Percentiles rank a stretch among this genome's conserved stretches.
phyloP scores from a whole-genome alignment of 139 green algal genomes.

The Micromonas pusilla region DNA sequence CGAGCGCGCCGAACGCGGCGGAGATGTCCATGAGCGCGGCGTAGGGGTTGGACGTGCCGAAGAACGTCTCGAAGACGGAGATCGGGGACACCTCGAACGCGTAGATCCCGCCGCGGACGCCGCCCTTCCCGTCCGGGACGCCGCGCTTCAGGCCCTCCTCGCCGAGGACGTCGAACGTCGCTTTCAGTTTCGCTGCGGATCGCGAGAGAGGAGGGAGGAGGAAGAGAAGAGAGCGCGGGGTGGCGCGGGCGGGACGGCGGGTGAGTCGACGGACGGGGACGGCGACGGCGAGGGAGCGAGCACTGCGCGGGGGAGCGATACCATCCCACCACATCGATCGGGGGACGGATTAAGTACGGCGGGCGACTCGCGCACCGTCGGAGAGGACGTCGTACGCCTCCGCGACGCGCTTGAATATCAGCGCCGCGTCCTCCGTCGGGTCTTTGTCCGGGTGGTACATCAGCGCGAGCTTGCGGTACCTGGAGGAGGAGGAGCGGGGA shows the following conservation, averaged over 20 bases:
- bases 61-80: conserved; percentile 57
- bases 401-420: conserved; percentile 51
- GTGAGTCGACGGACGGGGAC: too few species aligned
- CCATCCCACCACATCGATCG: too few species aligned
- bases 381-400: conserved; percentile 71
- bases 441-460: conserved; percentile 65
- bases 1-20: not conserved
- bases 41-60: conserved; percentile 73
- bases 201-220: not conserved
- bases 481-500: not conserved
- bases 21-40: conserved; percentile 46
- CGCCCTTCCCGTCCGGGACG: conserved; percentile 38
- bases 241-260: too few species aligned
- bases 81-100: conserved; percentile 32
- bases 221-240: too few species aligned
- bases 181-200: conserved; percentile 56
- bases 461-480: conserved; percentile 55
- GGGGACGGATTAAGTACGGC: too few species aligned
- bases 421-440: conserved; percentile 21
- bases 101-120: conserved; percentile 29
- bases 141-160: conserved; percentile 65
- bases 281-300: too few species aligned
- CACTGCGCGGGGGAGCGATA: too few species aligned
- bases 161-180: conserved; percentile 62
- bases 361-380: conserved; percentile 60